Percentiles rank a stretch among this genome's conserved stretches.
Conservation (phyloP, 2,329 filamentous ascomycete genomes). For the Colletotrichum lentis region DNA sequence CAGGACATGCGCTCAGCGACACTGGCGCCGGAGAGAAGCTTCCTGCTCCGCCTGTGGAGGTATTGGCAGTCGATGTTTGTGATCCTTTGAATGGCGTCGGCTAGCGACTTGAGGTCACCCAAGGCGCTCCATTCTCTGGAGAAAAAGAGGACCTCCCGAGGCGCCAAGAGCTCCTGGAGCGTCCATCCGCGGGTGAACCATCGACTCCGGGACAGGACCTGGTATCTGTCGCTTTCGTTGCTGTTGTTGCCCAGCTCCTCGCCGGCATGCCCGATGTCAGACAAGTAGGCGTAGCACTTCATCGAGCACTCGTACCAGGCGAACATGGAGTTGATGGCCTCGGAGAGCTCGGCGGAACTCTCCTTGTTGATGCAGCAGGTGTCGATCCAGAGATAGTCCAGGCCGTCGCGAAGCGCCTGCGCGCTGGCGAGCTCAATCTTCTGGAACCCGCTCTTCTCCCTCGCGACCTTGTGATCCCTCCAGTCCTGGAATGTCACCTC, state of each 20-base stretch:
- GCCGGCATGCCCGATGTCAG: conserved; percentile 11
- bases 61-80: conserved; percentile 24
- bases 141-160: conserved; percentile 35
- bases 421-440: conserved; percentile 29
- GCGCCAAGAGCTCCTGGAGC: conserved; percentile 39
- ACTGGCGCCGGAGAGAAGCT: conserved; percentile 33
- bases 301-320: conserved; percentile 34
- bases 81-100: conserved; percentile 9
- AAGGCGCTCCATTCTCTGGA: conserved; percentile 28
- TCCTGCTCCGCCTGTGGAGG: conserved; percentile 14
- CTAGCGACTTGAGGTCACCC: conserved; percentile 18
- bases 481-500: conserved; percentile 40
- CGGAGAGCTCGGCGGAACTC: conserved; percentile 32
- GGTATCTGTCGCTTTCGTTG: background rate
- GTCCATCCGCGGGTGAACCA: conserved; percentile 40
- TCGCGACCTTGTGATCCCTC: conserved; percentile 3
- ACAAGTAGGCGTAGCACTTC: conserved; percentile 36
- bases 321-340: conserved; percentile 37
- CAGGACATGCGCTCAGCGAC: conserved; percentile 45
- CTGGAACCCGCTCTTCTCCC: conserved; percentile 22
- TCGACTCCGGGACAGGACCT: conserved; percentile 20
- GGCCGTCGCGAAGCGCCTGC: conserved; percentile 18
- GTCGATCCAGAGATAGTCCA: conserved; percentile 37
- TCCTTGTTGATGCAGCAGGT: conserved; percentile 39
- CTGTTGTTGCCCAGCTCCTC: background rate